Percentiles rank a stretch among this genome's conserved stretches.
These are phyloP conservation scores for Tuctoria greenei DNA, from an alignment of 176 grass and related monocot genomes.

Conservation along the genomic window DNA sequence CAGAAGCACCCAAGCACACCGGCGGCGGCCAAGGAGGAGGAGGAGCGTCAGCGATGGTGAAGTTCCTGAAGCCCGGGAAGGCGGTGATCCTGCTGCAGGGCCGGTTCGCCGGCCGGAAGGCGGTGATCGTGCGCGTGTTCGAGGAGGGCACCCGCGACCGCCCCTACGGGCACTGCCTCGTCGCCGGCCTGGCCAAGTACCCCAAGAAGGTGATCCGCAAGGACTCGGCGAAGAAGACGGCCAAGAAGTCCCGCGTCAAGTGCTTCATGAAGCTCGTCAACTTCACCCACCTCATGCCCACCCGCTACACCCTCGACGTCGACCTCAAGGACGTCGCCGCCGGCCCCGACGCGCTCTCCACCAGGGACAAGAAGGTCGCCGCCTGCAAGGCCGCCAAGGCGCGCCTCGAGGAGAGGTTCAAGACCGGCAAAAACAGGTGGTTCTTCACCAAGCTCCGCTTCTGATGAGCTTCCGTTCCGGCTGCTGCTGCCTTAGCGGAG, in stretches of 20 bases:
- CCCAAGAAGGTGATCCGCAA: constrained; percentile 62
- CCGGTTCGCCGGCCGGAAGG: constrained; percentile 48
- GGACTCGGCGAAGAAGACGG: constrained; percentile 63
- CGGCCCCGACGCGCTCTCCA: constrained; percentile 32
- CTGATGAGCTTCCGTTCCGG: constrained; percentile 14
- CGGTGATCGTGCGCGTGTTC: constrained; percentile 51
- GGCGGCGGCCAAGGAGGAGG: background rate
- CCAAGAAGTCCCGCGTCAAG: constrained; percentile 60
- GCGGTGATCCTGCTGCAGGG: constrained; percentile 59
- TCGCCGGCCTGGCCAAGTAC: constrained; percentile 51
- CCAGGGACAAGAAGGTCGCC: constrained; percentile 44
- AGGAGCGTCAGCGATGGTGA: constrained; percentile 37
- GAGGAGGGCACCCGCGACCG: constrained; percentile 64
- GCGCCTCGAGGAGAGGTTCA: constrained; percentile 57
- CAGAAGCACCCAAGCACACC: background rate
- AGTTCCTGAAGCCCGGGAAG: constrained; percentile 57
- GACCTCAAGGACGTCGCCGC: constrained; percentile 54
- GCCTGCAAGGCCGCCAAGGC: constrained; percentile 48
- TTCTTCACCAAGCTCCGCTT: constrained; percentile 68
- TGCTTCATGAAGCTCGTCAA: constrained; percentile 61
- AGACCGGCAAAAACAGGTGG: constrained; percentile 61
- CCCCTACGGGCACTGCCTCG: constrained; percentile 57
- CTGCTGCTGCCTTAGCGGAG: background rate
- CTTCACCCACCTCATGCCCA: constrained; percentile 61
- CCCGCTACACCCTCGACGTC: constrained; percentile 55